Percentiles rank a stretch among this genome's conserved stretches.
Evolutionary conservation across 2,329 filamentous ascomycete species (phyloP).

Genomic region (Alternaria gaisen): DNA sequence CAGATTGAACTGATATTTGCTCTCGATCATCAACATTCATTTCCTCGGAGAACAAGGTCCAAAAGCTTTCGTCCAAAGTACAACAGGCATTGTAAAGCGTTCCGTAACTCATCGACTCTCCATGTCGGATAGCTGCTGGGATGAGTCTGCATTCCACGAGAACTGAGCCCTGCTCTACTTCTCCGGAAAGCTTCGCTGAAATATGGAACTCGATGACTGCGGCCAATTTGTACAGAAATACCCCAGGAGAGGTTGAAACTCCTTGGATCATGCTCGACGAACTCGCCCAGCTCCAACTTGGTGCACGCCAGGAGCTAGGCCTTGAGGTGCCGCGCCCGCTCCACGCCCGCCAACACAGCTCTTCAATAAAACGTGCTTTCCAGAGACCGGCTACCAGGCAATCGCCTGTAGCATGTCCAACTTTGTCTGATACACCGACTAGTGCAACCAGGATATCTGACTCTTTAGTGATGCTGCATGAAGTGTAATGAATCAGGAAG

Average conservation of each 20-base stretch:
- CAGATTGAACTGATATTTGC: too few species aligned
- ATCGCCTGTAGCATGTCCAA: not conserved
- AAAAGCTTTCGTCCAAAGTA: too few species aligned
- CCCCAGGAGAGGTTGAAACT: too few species aligned
- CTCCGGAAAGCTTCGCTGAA: not conserved
- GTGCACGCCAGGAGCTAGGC: not conserved
- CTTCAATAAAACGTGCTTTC: not conserved
- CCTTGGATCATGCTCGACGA: too few species aligned
- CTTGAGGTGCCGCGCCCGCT: rapidly evolving
- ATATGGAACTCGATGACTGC: rapidly evolving
- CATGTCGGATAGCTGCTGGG: not conserved
- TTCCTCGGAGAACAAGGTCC: too few species aligned
- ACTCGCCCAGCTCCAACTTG: not conserved
- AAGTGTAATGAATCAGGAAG: not conserved
- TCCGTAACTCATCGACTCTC: too few species aligned
- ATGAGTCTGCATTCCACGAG: not conserved
- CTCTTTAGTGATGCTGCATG: not conserved
- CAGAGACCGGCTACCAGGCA: not conserved
- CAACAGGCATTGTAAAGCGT: too few species aligned
- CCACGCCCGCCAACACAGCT: not conserved
- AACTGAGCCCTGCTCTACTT: not conserved
- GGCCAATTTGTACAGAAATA: not conserved
- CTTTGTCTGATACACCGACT: not conserved
- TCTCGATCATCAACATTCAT: too few species aligned
- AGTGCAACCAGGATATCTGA: not conserved